Evolutionary conservation across 106 monocot genomes (phyloP), one percentile per base, ranked within the genome.

Genomic region (Phalaenopsis equestris): DNA sequence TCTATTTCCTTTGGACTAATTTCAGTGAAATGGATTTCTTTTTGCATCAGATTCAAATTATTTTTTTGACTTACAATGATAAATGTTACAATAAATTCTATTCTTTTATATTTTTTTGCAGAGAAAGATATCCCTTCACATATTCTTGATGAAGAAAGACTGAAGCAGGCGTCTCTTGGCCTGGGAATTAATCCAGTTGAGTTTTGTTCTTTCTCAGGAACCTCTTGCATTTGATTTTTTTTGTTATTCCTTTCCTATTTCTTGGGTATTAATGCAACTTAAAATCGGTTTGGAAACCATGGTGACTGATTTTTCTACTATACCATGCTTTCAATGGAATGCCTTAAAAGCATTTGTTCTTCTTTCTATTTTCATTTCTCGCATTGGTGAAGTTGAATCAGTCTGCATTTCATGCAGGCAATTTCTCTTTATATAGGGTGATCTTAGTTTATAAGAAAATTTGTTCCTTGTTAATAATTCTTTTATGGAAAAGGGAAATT

Each of bases 71-170:
- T 41, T 45, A 2, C 0, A 30, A n/a, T 74, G 41, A 45, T 74
- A 12, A 70, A 16, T 74, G 14, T 74, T 74, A 17, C 43, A 43
- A 9, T 42, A 36, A 74, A 74, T 42, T 72, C 38, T 72, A 3
- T 43, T 19, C 19, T 42, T 42, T 19, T 45, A 70, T 41, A 74
- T 74, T n/a, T 42, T 18, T 19, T 87, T 89, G 80, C 86, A 98
- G 98, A 98, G 58, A 98, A 94, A 82, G 98, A 98, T 74, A 94
- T 98, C 48, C 94, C 98, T 30, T 85, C 88, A 78, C 86, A 92
- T 79, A 86, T 90, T 49, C 92, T 79, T 84, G 89, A 89, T 82
- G 89, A 88, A 83, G 90, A 86, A 78, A 88, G 83, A 79, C 82
- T 86, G 36, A 78, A 86, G 61, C 86, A 87, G 83, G 75, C 83